A percentile compares a stretch with the other conserved stretches of the same genome.
Conservation (phyloP, 345 rosid genomes). For the Erodium maritimum region DNA sequence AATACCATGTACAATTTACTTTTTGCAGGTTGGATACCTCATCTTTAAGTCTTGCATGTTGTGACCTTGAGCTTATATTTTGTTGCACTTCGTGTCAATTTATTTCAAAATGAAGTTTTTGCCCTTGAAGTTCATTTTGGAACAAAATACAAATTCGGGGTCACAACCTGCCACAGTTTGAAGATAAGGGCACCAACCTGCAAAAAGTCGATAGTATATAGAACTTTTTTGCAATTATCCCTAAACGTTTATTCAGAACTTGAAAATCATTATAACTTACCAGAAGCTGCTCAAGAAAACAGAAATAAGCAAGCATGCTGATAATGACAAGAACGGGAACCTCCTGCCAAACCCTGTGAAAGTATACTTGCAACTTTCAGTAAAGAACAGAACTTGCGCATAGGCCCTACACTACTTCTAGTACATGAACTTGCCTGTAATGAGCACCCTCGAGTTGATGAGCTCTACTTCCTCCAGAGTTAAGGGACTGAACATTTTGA, state of each 20-base stretch:
- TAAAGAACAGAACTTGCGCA: not conserved
- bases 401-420: not conserved
- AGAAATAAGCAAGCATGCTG: slow-evolving; percentile 97
- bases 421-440: slow-evolving; percentile 43
- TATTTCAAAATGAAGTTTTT: too few species aligned
- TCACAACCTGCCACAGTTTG: too few species aligned
- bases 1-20: too few species aligned
- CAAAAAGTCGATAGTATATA: too few species aligned
- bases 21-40: too few species aligned
- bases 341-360: slow-evolving; percentile 89
- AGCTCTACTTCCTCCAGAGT: slow-evolving; percentile 21
- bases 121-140: too few species aligned
- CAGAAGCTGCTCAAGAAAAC: slow-evolving; percentile 95
- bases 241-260: not conserved
- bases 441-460: slow-evolving; percentile 19
- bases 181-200: too few species aligned
- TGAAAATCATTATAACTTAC: slow-evolving; percentile 22
- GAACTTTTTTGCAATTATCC: too few species aligned
- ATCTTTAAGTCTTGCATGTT: too few species aligned
- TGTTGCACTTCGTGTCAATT: too few species aligned
- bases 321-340: slow-evolving; percentile 79
- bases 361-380: not conserved
- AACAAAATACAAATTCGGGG: too few species aligned
- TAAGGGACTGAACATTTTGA: slow-evolving; percentile 35
- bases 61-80: too few species aligned